Conservation (phyloP, 441 rosid genomes). For the Aleurites moluccanus region DNA sequence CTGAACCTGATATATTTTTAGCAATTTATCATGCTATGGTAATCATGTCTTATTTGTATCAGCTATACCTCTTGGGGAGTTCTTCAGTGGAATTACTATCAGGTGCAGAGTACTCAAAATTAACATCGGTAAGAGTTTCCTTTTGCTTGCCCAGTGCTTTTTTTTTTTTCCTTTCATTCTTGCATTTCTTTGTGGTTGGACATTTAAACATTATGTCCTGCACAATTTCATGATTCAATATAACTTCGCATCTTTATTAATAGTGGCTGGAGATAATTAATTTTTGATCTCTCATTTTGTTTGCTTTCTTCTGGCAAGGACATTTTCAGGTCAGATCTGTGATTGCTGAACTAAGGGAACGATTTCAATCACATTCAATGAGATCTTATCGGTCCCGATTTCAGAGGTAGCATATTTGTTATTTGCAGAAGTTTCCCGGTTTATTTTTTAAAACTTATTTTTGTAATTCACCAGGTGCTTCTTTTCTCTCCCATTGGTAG, state of each 20-base stretch:
- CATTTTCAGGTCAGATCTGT: slow-evolving; percentile 98
- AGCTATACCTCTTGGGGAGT: slow-evolving; percentile 84
- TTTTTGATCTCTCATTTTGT: slow-evolving; percentile 60
- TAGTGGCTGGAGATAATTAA: slow-evolving; percentile 21
- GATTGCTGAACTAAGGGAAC: slow-evolving; percentile 91
- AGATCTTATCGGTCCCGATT: slow-evolving; percentile 89
- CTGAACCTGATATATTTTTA: not conserved
- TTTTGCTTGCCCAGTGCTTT: slow-evolving; percentile 31
- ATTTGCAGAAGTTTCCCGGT: slow-evolving; percentile 3
- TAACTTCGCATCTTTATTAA: slow-evolving; percentile 16
- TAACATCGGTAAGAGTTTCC: slow-evolving; percentile 88
- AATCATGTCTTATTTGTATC: slow-evolving; percentile 30
- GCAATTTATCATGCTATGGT: slow-evolving; percentile 15
- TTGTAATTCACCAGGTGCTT: not conserved
- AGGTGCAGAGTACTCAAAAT: slow-evolving; percentile 88
- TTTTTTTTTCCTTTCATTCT: slow-evolving; percentile 3
- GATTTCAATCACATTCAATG: slow-evolving; percentile 96
- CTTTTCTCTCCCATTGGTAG: not conserved
- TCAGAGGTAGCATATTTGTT: slow-evolving; percentile 63
- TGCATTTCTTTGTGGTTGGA: slow-evolving; percentile 12
- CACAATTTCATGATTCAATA: slow-evolving; percentile 5
- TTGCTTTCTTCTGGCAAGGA: slow-evolving; percentile 93
- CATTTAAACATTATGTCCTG: slow-evolving; percentile 7
- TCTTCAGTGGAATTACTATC: slow-evolving; percentile 87
- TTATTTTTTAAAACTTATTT: not conserved